A percentile compares a stretch with the other conserved stretches of the same genome.
phyloP scores from a whole-genome alignment of 1,284 basidiomycete species.

The Flammula alnicola region DNA sequence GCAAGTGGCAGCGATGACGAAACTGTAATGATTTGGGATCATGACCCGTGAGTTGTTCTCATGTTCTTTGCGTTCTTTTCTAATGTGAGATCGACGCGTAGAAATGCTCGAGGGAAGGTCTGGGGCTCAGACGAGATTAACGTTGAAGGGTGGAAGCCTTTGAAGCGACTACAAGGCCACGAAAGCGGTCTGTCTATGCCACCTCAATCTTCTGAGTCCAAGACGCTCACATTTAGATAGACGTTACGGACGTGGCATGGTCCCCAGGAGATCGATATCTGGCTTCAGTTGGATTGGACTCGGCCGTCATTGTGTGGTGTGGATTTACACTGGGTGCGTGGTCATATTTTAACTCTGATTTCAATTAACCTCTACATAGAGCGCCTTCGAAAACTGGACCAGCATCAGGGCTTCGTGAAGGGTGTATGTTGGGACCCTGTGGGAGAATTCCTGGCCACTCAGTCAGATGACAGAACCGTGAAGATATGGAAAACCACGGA shows the following conservation, averaged over 20 bases:
- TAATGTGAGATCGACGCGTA: slow-evolving; percentile 33
- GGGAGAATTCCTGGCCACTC: slow-evolving; percentile 94
- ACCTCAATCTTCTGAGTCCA: background rate
- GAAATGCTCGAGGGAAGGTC: slow-evolving; percentile 80
- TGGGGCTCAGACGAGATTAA: slow-evolving; percentile 95
- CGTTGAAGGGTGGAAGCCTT: slow-evolving; percentile 96
- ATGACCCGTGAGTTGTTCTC: slow-evolving; percentile 79
- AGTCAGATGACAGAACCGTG: slow-evolving; percentile 95
- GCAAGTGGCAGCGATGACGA: slow-evolving; percentile 97
- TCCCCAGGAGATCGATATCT: slow-evolving; percentile 89
- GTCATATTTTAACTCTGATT: background rate
- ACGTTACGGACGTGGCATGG: slow-evolving; percentile 97
- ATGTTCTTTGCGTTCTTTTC: background rate
- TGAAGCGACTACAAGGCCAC: slow-evolving; percentile 91
- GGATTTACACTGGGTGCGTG: slow-evolving; percentile 80
- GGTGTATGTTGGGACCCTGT: slow-evolving; percentile 99
- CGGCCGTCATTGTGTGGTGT: slow-evolving; percentile 92
- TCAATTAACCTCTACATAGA: slow-evolving; percentile 48
- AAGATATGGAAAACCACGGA: slow-evolving; percentile 96
- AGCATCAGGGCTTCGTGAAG: slow-evolving; percentile 97
- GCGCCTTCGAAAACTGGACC: slow-evolving; percentile 80
- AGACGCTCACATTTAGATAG: slow-evolving; percentile 46
- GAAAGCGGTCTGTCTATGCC: slow-evolving; percentile 72
- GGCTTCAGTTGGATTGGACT: slow-evolving; percentile 94
- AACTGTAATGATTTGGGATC: slow-evolving; percentile 96